Conservation (phyloP, 805 yeast species). For the Zygosaccharomyces rouxii region DNA sequence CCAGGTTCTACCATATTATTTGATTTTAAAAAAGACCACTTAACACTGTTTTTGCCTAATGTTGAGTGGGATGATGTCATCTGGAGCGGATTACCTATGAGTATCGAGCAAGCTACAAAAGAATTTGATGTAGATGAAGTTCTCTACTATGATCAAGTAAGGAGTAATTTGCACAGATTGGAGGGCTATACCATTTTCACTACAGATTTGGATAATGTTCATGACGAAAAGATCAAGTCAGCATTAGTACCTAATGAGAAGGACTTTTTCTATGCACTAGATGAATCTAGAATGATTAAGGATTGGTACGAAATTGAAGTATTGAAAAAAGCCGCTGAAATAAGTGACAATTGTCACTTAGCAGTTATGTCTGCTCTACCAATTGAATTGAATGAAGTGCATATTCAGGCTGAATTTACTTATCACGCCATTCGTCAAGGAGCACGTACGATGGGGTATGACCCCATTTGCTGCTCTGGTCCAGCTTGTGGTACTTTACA, state of each 20-base stretch:
- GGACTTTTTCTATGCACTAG: constrained; percentile 66
- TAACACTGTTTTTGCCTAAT: constrained; percentile 75
- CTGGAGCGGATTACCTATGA: constrained; percentile 92
- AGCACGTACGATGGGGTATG: constrained; percentile 81
- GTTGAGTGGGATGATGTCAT: constrained; percentile 84
- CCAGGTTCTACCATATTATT: constrained; percentile 73
- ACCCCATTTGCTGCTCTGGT: constrained; percentile 95
- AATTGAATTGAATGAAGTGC: constrained; percentile 81
- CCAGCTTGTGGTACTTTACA: constrained; percentile 88
- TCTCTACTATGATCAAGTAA: constrained; percentile 52
- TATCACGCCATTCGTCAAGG: constrained; percentile 95
- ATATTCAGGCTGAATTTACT: constrained; percentile 91
- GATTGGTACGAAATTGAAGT: constrained; percentile 75
- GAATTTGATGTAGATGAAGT: constrained; percentile 82
- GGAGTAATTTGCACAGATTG: constrained; percentile 21
- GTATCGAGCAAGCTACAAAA: constrained; percentile 56
- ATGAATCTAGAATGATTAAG: constrained; percentile 81
- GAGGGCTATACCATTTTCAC: constrained; percentile 38
- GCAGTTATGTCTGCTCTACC: constrained; percentile 94
- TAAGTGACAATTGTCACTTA: constrained; percentile 81
- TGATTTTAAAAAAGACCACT: constrained; percentile 46
- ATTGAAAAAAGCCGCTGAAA: constrained; percentile 74
- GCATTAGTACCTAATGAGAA: constrained; percentile 42
- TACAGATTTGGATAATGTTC: constrained; percentile 51
- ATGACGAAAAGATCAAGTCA: constrained; percentile 34